Evolutionary conservation across 2,329 filamentous ascomycete species (phyloP), one percentile per base, ranked within the genome.

Genomic region (Onygena corvina): DNA sequence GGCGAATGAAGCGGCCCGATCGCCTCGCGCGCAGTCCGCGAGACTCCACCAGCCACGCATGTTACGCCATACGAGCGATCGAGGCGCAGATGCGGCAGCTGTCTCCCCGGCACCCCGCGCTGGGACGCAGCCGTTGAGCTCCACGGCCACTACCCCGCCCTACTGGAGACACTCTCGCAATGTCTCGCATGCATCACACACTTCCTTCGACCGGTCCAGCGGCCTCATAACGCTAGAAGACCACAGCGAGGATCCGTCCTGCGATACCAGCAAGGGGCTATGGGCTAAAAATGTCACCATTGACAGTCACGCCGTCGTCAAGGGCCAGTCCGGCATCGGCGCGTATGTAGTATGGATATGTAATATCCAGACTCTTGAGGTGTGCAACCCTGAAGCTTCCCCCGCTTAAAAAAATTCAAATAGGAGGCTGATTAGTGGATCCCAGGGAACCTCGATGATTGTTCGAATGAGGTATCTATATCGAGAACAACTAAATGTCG

Each of bases 281-380:
- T 84, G 80, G 79, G 80, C 80, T 6, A 74, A 71, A 47, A 73
- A 73, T 50, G 79, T 81, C 34, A 69, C 71, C 4, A 76, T 84
- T 47, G 74, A 80, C 50, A 77, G 81, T 59, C 75, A 80, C 66
- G 73, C 76, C 29, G 71, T 83, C 54, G 73, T 83, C 25, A 72
- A 73, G 53, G 79, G 77, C 6, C 74, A 70, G 47, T 70, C 74
- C 3, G 76, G 76, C 4, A 69, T 81, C 44, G 90, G 90, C n/a
- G 85, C 89, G 1, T 98, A 96, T 69, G 86, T 95, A 1, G 88
- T 94, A 5, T 98, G 86, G 86, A 92, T 87, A 62, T 88, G 92
- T 60, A 80, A 76, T 44, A 86, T 98, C 38, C 81, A 92, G 64
- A 95, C 88, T 2, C 70, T 96, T 46, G 83, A 80, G 65, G 87